Percentiles rank a stretch among this genome's conserved stretches.
Conservation (phyloP, 108 stramenopile species). For the Fistulifera solaris region DNA sequence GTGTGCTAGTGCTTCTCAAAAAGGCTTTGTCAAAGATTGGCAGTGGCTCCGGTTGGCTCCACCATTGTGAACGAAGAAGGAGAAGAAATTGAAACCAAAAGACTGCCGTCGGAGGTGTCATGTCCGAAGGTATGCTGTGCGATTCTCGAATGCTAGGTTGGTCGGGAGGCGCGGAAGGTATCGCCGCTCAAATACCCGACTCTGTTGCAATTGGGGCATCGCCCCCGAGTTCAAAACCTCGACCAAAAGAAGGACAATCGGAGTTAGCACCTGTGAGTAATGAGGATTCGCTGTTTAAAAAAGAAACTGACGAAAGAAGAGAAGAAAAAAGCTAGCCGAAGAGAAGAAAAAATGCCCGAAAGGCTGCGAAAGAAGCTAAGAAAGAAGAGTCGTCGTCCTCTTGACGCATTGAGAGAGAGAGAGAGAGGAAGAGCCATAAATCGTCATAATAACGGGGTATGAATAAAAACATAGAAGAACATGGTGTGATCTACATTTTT, state of each 20-base stretch:
- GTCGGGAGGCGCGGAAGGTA: slow-evolving; percentile 61
- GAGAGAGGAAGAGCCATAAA: no score
- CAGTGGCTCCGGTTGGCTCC: slow-evolving; percentile 60
- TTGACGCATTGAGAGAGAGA: no score
- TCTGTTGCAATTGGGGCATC: slow-evolving; percentile 37
- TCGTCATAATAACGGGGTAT: no score
- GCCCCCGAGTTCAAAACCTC: slow-evolving; percentile 70
- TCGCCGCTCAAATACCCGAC: slow-evolving; percentile 72
- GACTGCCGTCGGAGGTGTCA: slow-evolving; percentile 70
- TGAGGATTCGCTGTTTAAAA: slow-evolving; percentile 62
- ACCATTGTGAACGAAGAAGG: slow-evolving; percentile 51
- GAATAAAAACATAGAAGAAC: no score
- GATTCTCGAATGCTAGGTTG: slow-evolving; percentile 84
- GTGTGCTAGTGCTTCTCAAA: background rate
- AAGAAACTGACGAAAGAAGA: slow-evolving; percentile 86
- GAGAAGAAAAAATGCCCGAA: slow-evolving; percentile 52
- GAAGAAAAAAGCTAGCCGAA: slow-evolving; percentile 73
- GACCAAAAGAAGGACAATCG: slow-evolving; percentile 25
- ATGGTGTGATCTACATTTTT: no score
- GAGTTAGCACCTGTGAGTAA: slow-evolving; percentile 19
- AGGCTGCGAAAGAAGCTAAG: slow-evolving; percentile 62
- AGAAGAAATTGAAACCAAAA: slow-evolving; percentile 56
- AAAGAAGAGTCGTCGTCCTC: background rate
- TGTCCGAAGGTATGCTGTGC: slow-evolving; percentile 86
- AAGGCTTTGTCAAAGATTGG: slow-evolving; percentile 22